Conservation (phyloP, 495 filamentous ascomycete species). For the Aspergillus sclerotioniger region DNA sequence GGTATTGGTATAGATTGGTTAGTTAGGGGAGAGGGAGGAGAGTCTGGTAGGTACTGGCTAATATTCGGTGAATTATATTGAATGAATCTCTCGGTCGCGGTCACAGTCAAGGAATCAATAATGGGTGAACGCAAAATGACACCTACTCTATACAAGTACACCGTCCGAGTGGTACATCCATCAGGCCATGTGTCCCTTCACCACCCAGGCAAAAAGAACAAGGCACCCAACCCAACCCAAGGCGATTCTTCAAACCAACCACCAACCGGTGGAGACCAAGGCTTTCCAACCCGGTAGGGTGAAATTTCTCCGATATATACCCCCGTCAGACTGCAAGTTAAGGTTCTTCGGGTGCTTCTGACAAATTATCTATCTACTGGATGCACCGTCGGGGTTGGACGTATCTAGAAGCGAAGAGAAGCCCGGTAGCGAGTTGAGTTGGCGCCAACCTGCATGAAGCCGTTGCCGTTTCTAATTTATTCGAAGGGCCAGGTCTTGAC, state of each 20-base stretch:
- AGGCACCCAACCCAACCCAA: background rate
- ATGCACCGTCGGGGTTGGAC: too few relatives aligned
- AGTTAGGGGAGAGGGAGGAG: too few relatives aligned
- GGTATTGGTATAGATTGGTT: too few relatives aligned
- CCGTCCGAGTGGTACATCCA: background rate
- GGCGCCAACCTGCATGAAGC: conserved; percentile 19
- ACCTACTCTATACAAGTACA: too few relatives aligned
- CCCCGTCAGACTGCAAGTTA: conserved; percentile 8
- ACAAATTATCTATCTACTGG: too few relatives aligned
- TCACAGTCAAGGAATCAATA: too few relatives aligned
- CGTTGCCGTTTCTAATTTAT: conserved; percentile 14
- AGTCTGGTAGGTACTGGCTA: too few relatives aligned
- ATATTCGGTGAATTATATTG: too few relatives aligned
- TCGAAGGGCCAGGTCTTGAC: conserved; percentile 3
- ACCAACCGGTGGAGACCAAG: conserved; percentile 6
- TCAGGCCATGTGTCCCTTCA: background rate
- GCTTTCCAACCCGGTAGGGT: conserved; percentile 8
- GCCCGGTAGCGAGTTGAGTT: background rate
- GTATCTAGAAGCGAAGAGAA: too few relatives aligned
- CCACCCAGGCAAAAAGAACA: background rate
- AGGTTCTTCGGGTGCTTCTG: conserved; percentile 1
- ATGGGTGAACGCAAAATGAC: too few relatives aligned
- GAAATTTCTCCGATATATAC: conserved; percentile 5
- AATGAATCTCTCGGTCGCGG: too few relatives aligned
- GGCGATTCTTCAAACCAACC: background rate